Evolutionary conservation across 1,139 yeast species (phyloP).

Genomic region (Geotrichum macrosporum): DNA sequence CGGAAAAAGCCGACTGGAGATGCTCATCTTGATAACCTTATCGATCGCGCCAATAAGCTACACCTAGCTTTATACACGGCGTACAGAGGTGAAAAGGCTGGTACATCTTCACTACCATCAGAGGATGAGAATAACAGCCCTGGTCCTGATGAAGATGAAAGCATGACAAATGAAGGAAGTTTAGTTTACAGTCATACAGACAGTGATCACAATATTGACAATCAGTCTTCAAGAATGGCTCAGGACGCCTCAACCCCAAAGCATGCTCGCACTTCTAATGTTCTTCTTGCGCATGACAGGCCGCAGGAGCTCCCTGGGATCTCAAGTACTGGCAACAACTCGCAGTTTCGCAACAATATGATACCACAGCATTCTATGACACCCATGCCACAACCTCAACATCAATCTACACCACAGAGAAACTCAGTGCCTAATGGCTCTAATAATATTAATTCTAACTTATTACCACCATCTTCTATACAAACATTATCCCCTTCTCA

Average conservation of each 20-base stretch:
- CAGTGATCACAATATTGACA: not conserved
- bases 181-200: not conserved
- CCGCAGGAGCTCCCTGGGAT: constrained; percentile 2
- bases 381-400: constrained; percentile 3
- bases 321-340: not conserved
- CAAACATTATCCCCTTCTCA: not conserved
- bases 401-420: constrained; percentile 4
- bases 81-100: constrained; percentile 5
- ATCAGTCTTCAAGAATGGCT: not conserved
- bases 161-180: not conserved
- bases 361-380: not conserved
- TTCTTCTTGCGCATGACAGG: not conserved
- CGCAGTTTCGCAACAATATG: not conserved
- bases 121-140: constrained; percentile 5
- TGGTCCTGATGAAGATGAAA: not conserved
- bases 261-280: not conserved
- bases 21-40: constrained; percentile 5
- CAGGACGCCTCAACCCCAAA: constrained; percentile 1
- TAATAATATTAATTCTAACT: not conserved
- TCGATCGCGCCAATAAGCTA: constrained; percentile 11
- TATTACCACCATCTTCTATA: not conserved
- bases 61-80: constrained; percentile 3
- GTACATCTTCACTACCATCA: not conserved
- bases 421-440: not conserved
- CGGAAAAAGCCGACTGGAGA: constrained; percentile 11